Evolutionary conservation across 805 yeast genomes (phyloP).

Genomic region (Cephaloascus fragrans): DNA sequence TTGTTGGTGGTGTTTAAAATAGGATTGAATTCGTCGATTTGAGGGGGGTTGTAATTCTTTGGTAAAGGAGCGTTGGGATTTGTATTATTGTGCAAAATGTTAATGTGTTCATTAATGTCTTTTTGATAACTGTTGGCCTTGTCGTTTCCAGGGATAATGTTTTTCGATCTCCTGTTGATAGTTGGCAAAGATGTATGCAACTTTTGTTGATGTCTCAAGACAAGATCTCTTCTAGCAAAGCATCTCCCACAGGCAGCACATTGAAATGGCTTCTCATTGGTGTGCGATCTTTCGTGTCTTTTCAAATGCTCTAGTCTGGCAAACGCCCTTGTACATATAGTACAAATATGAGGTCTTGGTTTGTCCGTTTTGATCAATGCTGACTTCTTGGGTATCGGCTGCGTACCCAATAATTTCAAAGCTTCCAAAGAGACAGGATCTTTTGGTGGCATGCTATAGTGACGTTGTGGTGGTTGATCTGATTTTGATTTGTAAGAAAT

Average conservation of each 20-base stretch:
- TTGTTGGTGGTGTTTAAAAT: too few relatives aligned
- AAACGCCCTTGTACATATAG: constrained; percentile 89
- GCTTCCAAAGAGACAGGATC: too few relatives aligned
- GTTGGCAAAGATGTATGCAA: constrained; percentile 54
- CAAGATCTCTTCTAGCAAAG: constrained; percentile 83
- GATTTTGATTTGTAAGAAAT: too few relatives aligned
- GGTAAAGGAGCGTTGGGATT: constrained; percentile 37
- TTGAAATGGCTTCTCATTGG: constrained; percentile 92
- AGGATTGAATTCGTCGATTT: neutral
- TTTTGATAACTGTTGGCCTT: constrained; percentile 17
- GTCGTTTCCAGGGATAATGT: constrained; percentile 12
- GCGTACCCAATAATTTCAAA: too few relatives aligned
- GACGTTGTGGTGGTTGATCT: too few relatives aligned
- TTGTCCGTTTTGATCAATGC: constrained; percentile 80
- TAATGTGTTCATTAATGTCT: constrained; percentile 36
- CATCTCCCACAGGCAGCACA: constrained; percentile 96
- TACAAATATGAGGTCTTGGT: constrained; percentile 88
- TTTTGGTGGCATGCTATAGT: too few relatives aligned
- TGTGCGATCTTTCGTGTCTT: constrained; percentile 89
- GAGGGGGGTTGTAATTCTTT: neutral
- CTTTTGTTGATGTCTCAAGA: constrained; percentile 90
- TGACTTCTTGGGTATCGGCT: constrained; percentile 82
- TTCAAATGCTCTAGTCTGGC: constrained; percentile 91
- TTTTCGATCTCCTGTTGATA: constrained; percentile 18
- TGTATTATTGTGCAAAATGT: constrained; percentile 42